These are phyloP conservation scores for Paraphaeosphaeria minitans DNA, from an alignment of 2,329 filamentous ascomycete species.

Conservation along the genomic window DNA sequence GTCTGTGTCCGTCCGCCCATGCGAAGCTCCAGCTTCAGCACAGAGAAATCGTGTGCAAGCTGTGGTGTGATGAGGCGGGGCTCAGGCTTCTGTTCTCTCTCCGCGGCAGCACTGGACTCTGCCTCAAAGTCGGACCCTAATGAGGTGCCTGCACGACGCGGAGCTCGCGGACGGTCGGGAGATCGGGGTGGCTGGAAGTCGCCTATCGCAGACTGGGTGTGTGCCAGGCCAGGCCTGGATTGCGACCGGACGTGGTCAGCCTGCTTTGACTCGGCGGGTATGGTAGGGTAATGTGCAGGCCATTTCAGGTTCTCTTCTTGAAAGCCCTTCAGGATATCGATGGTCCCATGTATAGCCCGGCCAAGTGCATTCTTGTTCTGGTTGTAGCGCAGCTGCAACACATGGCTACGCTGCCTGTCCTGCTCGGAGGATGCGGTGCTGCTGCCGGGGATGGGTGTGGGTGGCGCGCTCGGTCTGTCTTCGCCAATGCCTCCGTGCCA, in stretches of 20 bases:
- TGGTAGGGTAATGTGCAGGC: conserved; percentile 93
- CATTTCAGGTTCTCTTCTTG: conserved; percentile 89
- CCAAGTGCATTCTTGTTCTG: conserved; percentile 86
- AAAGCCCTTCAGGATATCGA: conserved; percentile 81
- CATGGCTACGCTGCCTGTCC: conserved; percentile 74
- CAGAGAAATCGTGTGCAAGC: conserved; percentile 93
- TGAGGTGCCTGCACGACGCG: conserved; percentile 75
- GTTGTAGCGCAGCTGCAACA: conserved; percentile 95
- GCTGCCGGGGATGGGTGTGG: conserved; percentile 59
- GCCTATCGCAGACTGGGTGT: conserved; percentile 65
- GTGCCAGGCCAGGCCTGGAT: conserved; percentile 65
- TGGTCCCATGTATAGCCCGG: conserved; percentile 82
- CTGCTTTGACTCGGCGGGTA: conserved; percentile 59
- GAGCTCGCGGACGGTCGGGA: conserved; percentile 55
- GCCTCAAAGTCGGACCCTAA: conserved; percentile 61
- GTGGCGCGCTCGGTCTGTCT: conserved; percentile 62
- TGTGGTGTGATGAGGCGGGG: conserved; percentile 88
- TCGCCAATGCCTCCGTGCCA: conserved; percentile 63
- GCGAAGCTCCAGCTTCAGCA: conserved; percentile 93
- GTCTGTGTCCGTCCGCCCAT: conserved; percentile 83
- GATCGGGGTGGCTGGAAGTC: conserved; percentile 52
- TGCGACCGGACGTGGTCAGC: conserved; percentile 51
- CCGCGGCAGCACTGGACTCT: conserved; percentile 76
- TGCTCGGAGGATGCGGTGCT: conserved; percentile 60
- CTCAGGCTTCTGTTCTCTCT: conserved; percentile 66